Base-by-base conservation (phyloP, 768 basidiomycete genomes). In the Filobasidium floriforme region DNA sequence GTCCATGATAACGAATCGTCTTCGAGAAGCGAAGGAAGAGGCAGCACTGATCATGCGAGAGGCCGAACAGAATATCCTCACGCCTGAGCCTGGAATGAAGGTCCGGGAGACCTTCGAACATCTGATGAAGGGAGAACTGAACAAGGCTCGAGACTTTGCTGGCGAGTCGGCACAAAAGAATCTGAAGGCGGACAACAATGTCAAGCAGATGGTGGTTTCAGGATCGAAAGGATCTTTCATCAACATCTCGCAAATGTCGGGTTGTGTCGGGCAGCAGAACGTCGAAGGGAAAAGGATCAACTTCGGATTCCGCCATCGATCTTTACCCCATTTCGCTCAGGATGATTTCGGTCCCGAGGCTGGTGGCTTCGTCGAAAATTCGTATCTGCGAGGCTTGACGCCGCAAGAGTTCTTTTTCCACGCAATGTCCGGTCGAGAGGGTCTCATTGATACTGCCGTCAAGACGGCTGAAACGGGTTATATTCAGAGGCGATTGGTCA, bases 381-480 rank as follows among this genome's bases (percentile, higher is more conserved):
- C 96, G 24, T 98, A 98, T 73, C 83, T 98, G 41, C 89, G 93
- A 65, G 93, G 96, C 28, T 78, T 99, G 67, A 98, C 93, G 1
- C 94, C 96, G 0, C 92, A 97, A 70, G 96, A 99, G 76, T 99
- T 91, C 83, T 98, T 98, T 84, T 98, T 99, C 86, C 96, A 99
- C 79, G 96, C 96, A 65, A 98, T 98, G 94, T 94, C 94, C 73
- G 94, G 96, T 80, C 90, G 96, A 72, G 96, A 98, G 80, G 96
- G 96, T 83, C 80, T 99, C 62, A 97, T 98, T 73, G 96, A 99
- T 83, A 98, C 96, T 3, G 96, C 96, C 46, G 93, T 99, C 78
- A 99, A 99, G 82, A 99, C 96, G 4, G 96, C 96, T 55, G 96
- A 99, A 80, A 98, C 96, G 0, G 96, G 96, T 70, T 98, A 98